Percentiles rank a stretch among this genome's conserved stretches.
These are phyloP conservation scores for Allantophomopsis cytisporea DNA, from an alignment of 2,329 filamentous ascomycete species.

Conservation along the genomic window DNA sequence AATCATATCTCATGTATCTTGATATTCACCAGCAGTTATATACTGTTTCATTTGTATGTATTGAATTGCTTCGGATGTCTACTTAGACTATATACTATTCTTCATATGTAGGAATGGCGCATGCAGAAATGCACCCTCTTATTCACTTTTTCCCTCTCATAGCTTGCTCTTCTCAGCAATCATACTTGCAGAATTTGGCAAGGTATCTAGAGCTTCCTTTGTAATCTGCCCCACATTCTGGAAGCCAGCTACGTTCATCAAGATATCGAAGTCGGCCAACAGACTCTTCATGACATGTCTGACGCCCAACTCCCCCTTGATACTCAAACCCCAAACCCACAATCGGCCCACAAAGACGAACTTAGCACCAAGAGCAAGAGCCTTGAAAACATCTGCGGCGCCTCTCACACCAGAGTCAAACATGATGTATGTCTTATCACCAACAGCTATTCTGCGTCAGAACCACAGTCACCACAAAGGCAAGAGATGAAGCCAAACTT, in stretches of 20 bases:
- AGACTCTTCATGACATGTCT: conserved; percentile 46
- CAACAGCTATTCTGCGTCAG: conserved; percentile 11
- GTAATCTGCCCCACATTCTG: conserved; percentile 37
- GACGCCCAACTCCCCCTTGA: conserved; percentile 46
- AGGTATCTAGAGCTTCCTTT: conserved; percentile 23
- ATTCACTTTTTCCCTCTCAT: not conserved
- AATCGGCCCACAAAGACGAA: conserved; percentile 44
- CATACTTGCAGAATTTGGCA: conserved; percentile 23
- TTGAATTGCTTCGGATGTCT: too few relatives aligned
- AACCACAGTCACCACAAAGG: conserved; percentile 8
- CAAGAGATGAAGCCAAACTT: too few relatives aligned
- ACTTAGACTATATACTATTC: too few relatives aligned
- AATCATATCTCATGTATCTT: too few relatives aligned
- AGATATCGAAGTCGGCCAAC: conserved; percentile 46
- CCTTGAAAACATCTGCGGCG: conserved; percentile 44
- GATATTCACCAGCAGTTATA: too few relatives aligned
- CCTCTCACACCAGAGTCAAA: conserved; percentile 43
- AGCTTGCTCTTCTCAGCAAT: conserved; percentile 11
- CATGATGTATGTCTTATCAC: conserved; percentile 28
- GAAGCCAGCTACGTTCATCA: conserved; percentile 44
- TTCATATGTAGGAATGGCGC: too few relatives aligned
- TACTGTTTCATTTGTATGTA: too few relatives aligned
- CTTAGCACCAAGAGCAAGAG: conserved; percentile 42
- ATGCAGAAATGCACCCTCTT: too few relatives aligned
- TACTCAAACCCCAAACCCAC: conserved; percentile 42